Evolutionary conservation across 495 filamentous ascomycete genomes (phyloP), one percentile per base, ranked within the genome.

Genomic region (Pseudomonodictys pantanalensis): DNA sequence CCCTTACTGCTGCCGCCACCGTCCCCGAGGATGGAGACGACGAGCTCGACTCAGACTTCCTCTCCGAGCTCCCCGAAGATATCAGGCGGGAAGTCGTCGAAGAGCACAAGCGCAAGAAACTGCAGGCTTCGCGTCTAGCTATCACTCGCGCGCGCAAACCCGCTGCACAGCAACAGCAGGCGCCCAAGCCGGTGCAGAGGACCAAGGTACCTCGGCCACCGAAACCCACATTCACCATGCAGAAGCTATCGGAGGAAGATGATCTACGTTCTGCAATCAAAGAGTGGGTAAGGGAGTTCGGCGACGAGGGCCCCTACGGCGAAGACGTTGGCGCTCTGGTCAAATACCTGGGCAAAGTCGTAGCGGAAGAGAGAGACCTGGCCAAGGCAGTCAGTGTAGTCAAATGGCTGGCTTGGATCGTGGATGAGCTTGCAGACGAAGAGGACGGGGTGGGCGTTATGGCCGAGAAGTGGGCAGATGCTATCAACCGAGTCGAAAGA

Each of bases 21-120:
- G 51, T 33, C 39, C 7, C 46, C 17, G 52, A n/a, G 3, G 15
- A 48, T n/a, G 35, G 15, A 5, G 46, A 35, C 9, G 69, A 71
- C 7, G 80, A 81, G 7, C 69, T 89, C 6, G 88, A 90, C 45
- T 75, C 78, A 0, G 83, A 83, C 5, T 91, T 93, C 72, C 83
- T 96, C 29, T 83, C 86, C 11, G 90, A 90, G 20, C 75, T 96
- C 0, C 91, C 91, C 0, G 85, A 88, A 52, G 88, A 95, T 49
- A 80, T 96, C 46, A 83, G 89, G 30, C 72, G 71, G 20, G 91
- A 96, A 75, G 78, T 96, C 12, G 69, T 95, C 8, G 83, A 79
- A 5, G 85, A 96, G 64, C 84, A 89, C 56, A 77, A 78, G 10
- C 83, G 83, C 15, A 73, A 78, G 0, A 81, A 78, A 9, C 74